Evolutionary conservation across 2,329 filamentous ascomycete genomes (phyloP).

Genomic region (Sarocladium kiliense): DNA sequence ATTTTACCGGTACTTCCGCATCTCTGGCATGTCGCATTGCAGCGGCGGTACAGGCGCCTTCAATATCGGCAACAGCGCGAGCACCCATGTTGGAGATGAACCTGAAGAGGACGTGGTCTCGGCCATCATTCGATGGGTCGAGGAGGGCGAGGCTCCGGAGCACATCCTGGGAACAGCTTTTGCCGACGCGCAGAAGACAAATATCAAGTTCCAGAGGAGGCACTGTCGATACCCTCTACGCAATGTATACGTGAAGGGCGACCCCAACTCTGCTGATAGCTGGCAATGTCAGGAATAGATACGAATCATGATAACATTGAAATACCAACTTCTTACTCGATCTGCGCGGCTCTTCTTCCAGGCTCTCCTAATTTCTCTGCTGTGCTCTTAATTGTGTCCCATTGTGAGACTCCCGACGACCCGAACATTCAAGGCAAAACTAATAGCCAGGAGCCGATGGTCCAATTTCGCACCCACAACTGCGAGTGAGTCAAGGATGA

Average conservation of each 20-base stretch:
- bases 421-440: too few relatives aligned
- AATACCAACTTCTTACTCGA: too few relatives aligned
- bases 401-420: too few relatives aligned
- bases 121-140: slow-evolving; percentile 44
- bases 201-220: slow-evolving; percentile 24
- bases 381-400: too few relatives aligned
- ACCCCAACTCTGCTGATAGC: slow-evolving; percentile 20
- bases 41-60: slow-evolving; percentile 40
- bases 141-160: slow-evolving; percentile 34
- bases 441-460: too few relatives aligned
- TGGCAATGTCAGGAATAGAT: slow-evolving; percentile 22
- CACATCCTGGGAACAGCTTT: slow-evolving; percentile 30
- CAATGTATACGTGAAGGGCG: slow-evolving; percentile 24
- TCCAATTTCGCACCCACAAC: too few relatives aligned
- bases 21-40: slow-evolving; percentile 52
- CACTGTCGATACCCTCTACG: slow-evolving; percentile 30
- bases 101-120: slow-evolving; percentile 38
- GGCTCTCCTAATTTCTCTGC: too few relatives aligned
- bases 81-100: slow-evolving; percentile 17
- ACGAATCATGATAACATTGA: too few relatives aligned
- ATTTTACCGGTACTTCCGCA: slow-evolving; percentile 46
- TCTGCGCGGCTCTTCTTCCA: too few relatives aligned
- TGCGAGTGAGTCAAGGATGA: too few relatives aligned
- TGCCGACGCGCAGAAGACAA: slow-evolving; percentile 18
- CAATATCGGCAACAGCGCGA: slow-evolving; percentile 20